Percentiles rank a stretch among this genome's conserved stretches.
phyloP scores from a whole-genome alignment of 345 rosid species.

The Alliaria petiolata region DNA sequence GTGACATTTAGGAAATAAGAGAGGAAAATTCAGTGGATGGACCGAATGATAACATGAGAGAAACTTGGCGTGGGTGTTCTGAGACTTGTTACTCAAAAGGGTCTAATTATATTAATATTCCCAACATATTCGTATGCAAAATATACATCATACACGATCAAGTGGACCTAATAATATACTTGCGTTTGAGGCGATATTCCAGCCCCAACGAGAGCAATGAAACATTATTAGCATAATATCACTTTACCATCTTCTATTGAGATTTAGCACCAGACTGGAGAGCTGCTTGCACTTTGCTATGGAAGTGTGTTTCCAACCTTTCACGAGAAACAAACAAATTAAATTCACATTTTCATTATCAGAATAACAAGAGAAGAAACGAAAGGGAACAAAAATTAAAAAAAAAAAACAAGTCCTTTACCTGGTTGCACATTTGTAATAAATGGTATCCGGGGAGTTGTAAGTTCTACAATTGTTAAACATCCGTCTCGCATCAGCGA shows the following conservation, averaged over 20 bases:
- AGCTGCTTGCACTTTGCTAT: slow-evolving; percentile 83
- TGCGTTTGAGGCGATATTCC: background rate
- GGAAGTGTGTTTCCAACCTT: slow-evolving; percentile 81
- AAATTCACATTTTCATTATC: background rate
- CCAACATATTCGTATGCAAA: background rate
- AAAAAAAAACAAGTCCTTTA: slow-evolving; percentile 19
- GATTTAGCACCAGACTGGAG: slow-evolving; percentile 65
- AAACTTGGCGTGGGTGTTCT: background rate
- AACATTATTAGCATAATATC: background rate
- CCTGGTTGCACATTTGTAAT: slow-evolving; percentile 88
- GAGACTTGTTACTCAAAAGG: background rate
- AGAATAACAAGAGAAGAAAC: background rate
- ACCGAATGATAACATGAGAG: no score
- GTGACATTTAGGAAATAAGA: background rate
- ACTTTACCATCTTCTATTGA: slow-evolving; percentile 30
- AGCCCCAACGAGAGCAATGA: background rate
- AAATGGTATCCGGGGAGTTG: slow-evolving; percentile 91
- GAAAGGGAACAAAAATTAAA: no score
- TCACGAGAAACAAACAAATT: background rate
- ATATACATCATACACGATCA: slow-evolving; percentile 11
- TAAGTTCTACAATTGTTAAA: slow-evolving; percentile 83
- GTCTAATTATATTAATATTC: background rate
- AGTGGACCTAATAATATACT: background rate
- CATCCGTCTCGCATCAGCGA: slow-evolving; percentile 94
- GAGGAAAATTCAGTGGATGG: background rate